A percentile compares a stretch with the other conserved stretches of the same genome.
phyloP scores from a whole-genome alignment of 75 land plant species.

The Sequoiadendron giganteum region DNA sequence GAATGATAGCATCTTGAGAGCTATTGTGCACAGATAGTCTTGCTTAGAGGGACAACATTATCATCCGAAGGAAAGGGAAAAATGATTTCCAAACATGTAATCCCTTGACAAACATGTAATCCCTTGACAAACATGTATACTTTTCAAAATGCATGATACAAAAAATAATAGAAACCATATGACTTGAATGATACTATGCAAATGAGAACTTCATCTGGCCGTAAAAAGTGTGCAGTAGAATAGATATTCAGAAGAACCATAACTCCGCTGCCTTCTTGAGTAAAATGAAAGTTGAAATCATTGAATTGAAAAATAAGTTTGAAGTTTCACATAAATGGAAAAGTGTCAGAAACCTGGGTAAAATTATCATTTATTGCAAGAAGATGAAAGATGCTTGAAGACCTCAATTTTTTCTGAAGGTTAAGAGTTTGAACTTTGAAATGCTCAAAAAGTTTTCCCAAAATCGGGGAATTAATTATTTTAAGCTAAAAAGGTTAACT shows the following conservation, averaged over 20 bases:
- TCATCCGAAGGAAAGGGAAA: neutral
- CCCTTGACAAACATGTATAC: neutral
- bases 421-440: neutral
- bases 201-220: neutral
- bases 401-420: neutral
- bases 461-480: neutral
- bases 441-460: neutral
- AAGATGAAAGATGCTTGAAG: neutral
- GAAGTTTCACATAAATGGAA: neutral
- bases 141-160: neutral
- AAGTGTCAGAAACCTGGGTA: neutral
- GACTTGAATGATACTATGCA: neutral
- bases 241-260: neutral
- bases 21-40: slow-evolving; percentile 78
- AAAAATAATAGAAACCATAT: neutral
- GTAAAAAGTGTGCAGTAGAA: neutral
- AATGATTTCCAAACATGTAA: neutral
- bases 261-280: neutral
- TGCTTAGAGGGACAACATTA: slow-evolving; percentile 26
- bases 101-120: neutral
- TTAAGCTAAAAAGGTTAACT: neutral
- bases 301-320: neutral
- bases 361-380: neutral
- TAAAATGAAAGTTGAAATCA: neutral
- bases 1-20: slow-evolving; percentile 82